phyloP scores from a whole-genome alignment of 768 basidiomycete genomes.

The Russula dissimulans region DNA sequence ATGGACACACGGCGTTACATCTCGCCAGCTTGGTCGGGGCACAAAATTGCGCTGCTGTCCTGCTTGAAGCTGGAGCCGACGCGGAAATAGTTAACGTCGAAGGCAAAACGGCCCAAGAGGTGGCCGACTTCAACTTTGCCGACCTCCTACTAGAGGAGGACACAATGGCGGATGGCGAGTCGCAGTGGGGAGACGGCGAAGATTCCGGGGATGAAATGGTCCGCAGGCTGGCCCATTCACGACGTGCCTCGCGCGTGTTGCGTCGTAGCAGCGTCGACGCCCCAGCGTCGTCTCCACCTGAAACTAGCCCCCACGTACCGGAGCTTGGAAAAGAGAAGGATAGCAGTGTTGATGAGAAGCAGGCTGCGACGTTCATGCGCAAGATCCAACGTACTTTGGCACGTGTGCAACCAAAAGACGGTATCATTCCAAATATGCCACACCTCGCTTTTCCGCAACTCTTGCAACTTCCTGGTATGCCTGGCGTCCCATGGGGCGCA shows the following conservation, averaged over 20 bases:
- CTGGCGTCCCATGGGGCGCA: constrained; percentile 31
- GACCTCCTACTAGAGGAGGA: constrained; percentile 27
- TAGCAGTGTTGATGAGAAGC: constrained; percentile 24
- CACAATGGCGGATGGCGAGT: constrained; percentile 40
- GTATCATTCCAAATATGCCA: constrained; percentile 47
- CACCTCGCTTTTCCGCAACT: constrained; percentile 32
- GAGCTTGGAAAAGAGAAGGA: constrained; percentile 16
- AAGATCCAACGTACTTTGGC: constrained; percentile 69
- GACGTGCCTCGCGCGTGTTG: constrained; percentile 8
- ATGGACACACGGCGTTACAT: constrained; percentile 86
- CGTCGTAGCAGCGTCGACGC: constrained; percentile 8
- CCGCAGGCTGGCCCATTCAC: constrained; percentile 5
- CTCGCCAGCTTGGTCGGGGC: constrained; percentile 68
- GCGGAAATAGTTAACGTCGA: constrained; percentile 61
- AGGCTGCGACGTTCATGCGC: constrained; percentile 46
- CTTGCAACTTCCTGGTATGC: constrained; percentile 41
- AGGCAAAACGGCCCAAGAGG: constrained; percentile 62
- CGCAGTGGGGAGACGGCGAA: constrained; percentile 60
- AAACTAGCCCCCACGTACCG: not conserved
- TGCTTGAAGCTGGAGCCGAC: constrained; percentile 78
- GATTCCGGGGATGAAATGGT: constrained; percentile 40
- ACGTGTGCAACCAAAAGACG: constrained; percentile 45
- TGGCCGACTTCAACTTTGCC: constrained; percentile 39
- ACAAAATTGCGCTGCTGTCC: constrained; percentile 48
- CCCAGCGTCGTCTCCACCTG: constrained; percentile 3